Evolutionary conservation across 768 basidiomycete species (phyloP), one percentile per base, ranked within the genome.

Genomic region (Omphalotus guepiniiformis): DNA sequence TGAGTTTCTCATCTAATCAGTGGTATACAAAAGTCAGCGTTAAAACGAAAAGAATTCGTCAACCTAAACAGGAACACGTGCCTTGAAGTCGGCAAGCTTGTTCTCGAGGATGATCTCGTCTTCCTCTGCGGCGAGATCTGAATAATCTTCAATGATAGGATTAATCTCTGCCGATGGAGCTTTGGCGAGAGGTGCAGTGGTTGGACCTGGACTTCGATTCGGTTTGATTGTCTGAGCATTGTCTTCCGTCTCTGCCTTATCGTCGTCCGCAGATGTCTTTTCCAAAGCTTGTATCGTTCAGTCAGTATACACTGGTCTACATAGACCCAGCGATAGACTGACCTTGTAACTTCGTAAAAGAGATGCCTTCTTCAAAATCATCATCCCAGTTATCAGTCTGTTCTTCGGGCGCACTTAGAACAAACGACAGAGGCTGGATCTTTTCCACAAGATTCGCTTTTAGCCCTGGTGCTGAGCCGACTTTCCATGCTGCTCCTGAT

Each of bases 371-470:
- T n/a, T 93, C 92, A 54, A 99, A 99, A 60, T 99, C 96, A 53
- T 93, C 91, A 58, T 99, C 96, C 96, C 96, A 99, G 53, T 93
- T 95, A 61, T 96, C 93, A 1, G 85, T 88, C 61, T 90, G 88
- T 54, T 91, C 85, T 29, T 93, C 88, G 15, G 85, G 86, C 19
- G 79, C 76, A 49, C 82, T 84, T 19, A 88, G 66, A 13, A 73
- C 78, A 53, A 86, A 83, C 3, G 79, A 77, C 45, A 80, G 67
- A 3, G 87, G 85, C 41, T 85, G 72, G 34, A 76, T 75, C 63
- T 77, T 78, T 54, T 78, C 76, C 15, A 66, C 72, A 34, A 78
- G 64, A 47, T 73, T 69, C 30, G 30, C 30, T n/a, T 32, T 32
- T 9, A n/a, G n/a, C n/a, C n/a, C n/a, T n/a, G n/a, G n/a, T n/a